Conservation (phyloP, 2,329 filamentous ascomycete species). For the Alternaria sp. region DNA sequence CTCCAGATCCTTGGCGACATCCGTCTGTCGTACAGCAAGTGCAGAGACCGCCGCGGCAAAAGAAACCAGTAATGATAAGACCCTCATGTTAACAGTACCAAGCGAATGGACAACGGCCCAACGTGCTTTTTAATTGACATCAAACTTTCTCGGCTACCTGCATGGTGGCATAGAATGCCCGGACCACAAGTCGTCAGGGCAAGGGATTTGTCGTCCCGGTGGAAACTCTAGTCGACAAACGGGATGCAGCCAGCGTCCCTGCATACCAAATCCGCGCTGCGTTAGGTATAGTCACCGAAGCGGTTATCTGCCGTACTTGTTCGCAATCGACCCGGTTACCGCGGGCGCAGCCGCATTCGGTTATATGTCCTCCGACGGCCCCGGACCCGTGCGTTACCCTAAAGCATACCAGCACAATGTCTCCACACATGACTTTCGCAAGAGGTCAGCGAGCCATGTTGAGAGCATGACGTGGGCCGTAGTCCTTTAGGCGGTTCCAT, state of each 20-base stretch:
- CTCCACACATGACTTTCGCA: not conserved
- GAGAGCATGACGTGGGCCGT: not conserved
- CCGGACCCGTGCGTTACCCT: not conserved
- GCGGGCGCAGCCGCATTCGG: conserved; percentile 6
- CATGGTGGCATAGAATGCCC: not conserved
- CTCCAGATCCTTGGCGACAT: conserved; percentile 21
- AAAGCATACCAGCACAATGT: not conserved
- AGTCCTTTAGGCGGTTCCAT: not conserved
- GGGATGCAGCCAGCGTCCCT: not conserved
- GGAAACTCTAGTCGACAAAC: not conserved
- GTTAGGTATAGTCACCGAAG: not conserved
- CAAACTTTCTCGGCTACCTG: not conserved
- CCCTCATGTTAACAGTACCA: conserved; percentile 18
- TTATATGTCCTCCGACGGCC: not conserved
- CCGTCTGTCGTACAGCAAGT: conserved; percentile 12
- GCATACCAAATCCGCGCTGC: not conserved
- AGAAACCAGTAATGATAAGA: conserved; percentile 17
- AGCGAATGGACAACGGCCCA: conserved; percentile 2
- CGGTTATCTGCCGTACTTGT: conserved; percentile 1
- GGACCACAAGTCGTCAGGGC: not conserved
- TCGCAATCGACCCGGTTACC: not conserved
- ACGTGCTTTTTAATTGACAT: conserved; percentile 6
- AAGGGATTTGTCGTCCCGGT: not conserved
- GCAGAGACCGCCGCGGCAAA: conserved; percentile 18
- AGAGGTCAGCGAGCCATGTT: not conserved